Evolutionary conservation across 345 rosid species (phyloP).

Genomic region (Triadica sebifera): DNA sequence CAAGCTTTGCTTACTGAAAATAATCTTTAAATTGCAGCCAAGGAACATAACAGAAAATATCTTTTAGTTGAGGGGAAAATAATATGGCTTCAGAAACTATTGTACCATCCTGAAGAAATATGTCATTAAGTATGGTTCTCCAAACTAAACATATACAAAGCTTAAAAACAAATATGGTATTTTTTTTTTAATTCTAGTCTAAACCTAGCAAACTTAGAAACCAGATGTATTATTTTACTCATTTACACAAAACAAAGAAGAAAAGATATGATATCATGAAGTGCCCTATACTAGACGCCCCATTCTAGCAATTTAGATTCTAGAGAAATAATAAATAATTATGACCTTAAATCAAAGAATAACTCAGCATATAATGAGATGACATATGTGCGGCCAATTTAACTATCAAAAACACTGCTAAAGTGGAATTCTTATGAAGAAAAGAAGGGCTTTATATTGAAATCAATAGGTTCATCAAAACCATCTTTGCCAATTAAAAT

Average conservation of each 20-base stretch:
- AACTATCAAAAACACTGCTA: not conserved
- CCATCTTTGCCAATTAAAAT: not conserved
- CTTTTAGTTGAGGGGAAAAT: not conserved
- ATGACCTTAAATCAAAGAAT: not conserved
- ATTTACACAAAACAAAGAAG: not conserved
- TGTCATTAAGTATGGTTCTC: not conserved
- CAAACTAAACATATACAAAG: not conserved
- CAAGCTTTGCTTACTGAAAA: not conserved
- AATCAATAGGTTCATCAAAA: not conserved
- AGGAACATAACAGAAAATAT: not conserved
- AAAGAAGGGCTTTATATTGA: not conserved
- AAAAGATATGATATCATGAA: not conserved
- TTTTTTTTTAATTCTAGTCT: not conserved
- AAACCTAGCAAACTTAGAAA: not conserved
- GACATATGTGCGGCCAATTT: not conserved
- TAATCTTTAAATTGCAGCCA: not conserved
- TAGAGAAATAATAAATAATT: not conserved
- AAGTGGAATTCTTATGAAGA: not conserved
- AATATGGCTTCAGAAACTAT: no score
- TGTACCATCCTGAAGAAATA: not conserved
- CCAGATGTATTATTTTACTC: not conserved
- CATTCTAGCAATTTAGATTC: not conserved
- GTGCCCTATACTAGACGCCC: not conserved
- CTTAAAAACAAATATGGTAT: not conserved
- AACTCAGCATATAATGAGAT: not conserved